Evolutionary conservation across 371 early-diverging fungal species (phyloP), one percentile per base, ranked within the genome.

Genomic region (Enterospora canceri): DNA sequence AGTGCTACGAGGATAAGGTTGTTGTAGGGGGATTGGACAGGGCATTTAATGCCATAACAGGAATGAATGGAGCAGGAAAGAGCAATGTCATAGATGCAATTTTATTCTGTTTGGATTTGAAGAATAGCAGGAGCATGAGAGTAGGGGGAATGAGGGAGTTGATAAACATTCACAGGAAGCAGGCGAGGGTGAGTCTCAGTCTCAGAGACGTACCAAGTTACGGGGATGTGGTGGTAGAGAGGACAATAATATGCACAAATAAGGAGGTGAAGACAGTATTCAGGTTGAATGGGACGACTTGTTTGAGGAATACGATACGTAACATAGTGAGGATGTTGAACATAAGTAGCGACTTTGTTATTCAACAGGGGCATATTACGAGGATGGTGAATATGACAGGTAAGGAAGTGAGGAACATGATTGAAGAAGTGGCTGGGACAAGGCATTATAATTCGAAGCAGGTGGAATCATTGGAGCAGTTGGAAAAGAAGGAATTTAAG

Each of bases 361-460:
- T 81, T 12, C 92, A 95, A 92, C 97, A 97, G 81, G 97, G 97
- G 35, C 84, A 87, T 59, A 93, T 95, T 74, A 97, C 96, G 23
- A 91, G 94, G 73, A 91, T 97, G 1, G 83, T 97, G 26, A 94
- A 92, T 75, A 97, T 97, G 97, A 92, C 92, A 75, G 91, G 94
- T 0, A 84, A 85, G 1, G 93, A 95, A 73, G 87, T 94, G 26
- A 79, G 91, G 31, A 86, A 88, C 30, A 91, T 97, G 91, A 89
- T 97, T 24, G 94, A 94, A 76, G 95, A 96, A 77, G 92, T 94
- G 0, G 93, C 97, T 1, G 98, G 98, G 2, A 94, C 92, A 35
- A 84, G 87, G 62, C 90, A 91, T 91, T 97, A 89, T 77, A 94
- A 94, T 76, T 92, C 91, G 72, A 83, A 90, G 64, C 94, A 94